These are phyloP conservation scores for Eucalyptus sp. DNA, from an alignment of 345 rosid genomes.

Conservation along the genomic window DNA sequence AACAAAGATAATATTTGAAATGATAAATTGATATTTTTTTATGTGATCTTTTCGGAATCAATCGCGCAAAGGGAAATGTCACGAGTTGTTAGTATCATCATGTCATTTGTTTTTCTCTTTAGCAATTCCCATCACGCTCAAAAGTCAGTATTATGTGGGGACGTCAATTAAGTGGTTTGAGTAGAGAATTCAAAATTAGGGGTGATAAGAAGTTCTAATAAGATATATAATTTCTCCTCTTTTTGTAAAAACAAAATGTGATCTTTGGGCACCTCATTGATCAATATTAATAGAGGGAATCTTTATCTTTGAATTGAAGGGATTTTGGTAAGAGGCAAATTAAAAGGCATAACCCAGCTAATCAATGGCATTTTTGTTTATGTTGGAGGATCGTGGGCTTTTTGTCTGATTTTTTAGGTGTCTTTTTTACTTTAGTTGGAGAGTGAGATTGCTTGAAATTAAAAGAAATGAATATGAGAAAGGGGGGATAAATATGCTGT, in stretches of 20 bases:
- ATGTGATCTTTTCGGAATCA: neutral
- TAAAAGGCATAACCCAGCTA: too few species aligned
- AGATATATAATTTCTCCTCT: neutral
- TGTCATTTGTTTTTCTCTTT: neutral
- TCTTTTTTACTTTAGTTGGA: too few species aligned
- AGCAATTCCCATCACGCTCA: neutral
- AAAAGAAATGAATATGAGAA: too few species aligned
- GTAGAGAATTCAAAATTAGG: neutral
- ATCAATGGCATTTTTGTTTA: too few species aligned
- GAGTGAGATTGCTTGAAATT: too few species aligned
- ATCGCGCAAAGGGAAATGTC: fast-evolving
- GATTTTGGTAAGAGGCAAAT: neutral
- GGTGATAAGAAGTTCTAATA: neutral
- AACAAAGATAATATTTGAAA: neutral
- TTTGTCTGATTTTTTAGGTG: too few species aligned
- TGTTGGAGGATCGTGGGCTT: too few species aligned
- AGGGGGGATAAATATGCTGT: too few species aligned
- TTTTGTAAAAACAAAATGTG: neutral
- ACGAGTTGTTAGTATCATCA: fast-evolving
- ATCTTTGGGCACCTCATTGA: neutral
- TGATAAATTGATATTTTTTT: neutral
- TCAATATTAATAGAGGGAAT: too few species aligned
- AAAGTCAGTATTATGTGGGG: neutral
- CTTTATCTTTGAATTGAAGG: neutral
- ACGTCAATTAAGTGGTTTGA: neutral